phyloP scores from a whole-genome alignment of 169 alveolate genomes.

The Plasmodium ovale region DNA sequence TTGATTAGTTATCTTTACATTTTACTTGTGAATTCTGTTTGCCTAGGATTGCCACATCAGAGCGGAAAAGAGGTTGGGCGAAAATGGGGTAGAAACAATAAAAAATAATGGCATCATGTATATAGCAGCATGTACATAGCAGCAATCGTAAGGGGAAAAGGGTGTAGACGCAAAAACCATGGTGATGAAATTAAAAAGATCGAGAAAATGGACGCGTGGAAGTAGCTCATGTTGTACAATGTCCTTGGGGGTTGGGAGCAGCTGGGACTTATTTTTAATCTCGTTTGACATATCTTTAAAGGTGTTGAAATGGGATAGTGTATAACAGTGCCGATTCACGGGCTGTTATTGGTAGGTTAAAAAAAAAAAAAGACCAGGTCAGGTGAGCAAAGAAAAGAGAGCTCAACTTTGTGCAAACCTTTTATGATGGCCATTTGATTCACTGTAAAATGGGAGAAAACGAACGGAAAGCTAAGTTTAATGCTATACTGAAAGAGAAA shows the following conservation, averaged over 20 bases:
- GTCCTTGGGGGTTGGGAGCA: slow-evolving; percentile 47
- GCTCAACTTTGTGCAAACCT: slow-evolving; percentile 14
- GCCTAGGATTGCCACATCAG: slow-evolving; percentile 1
- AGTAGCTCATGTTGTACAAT: slow-evolving; percentile 8
- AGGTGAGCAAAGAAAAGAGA: background rate
- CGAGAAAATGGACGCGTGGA: background rate
- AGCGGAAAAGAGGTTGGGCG: too few relatives aligned
- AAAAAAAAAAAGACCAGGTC: background rate
- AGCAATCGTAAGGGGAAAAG: background rate
- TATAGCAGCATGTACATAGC: too few relatives aligned
- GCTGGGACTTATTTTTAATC: slow-evolving; percentile 15
- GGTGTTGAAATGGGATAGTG: background rate
- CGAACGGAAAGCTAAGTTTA: too few relatives aligned
- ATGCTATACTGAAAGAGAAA: background rate
- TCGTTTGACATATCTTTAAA: slow-evolving; percentile 62
- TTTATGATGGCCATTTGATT: slow-evolving; percentile 63
- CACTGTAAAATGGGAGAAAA: slow-evolving; percentile 3
- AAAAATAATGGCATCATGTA: background rate
- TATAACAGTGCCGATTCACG: too few relatives aligned
- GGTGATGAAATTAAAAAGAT: background rate
- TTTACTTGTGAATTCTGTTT: slow-evolving; percentile 55
- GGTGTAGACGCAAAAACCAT: background rate
- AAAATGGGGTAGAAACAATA: too few relatives aligned
- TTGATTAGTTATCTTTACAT: background rate
- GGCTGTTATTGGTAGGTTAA: background rate